These are phyloP conservation scores for Stenogyne calaminthoides DNA, from an alignment of 305 asterid genomes.

Conservation along the genomic window DNA sequence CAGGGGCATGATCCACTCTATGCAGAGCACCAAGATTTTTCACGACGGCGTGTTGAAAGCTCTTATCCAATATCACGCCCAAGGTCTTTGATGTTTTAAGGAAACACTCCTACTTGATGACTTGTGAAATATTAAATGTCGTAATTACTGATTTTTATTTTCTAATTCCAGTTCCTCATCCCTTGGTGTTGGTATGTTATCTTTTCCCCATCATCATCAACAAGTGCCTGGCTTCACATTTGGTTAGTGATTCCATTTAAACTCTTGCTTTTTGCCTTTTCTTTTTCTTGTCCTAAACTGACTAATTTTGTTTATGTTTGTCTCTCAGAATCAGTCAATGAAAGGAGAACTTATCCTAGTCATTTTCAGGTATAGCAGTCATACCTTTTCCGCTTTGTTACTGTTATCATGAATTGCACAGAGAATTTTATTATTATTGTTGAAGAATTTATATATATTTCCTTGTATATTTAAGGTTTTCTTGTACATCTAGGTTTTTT, in stretches of 20 bases:
- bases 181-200: slow-evolving; percentile 29
- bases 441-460: too few relatives aligned
- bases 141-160: slow-evolving; percentile 16
- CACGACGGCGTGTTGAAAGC: slow-evolving; percentile 40
- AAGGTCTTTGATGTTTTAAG: slow-evolving; percentile 42
- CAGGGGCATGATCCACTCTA: slow-evolving; percentile 48
- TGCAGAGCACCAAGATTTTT: slow-evolving; percentile 43
- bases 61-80: slow-evolving; percentile 43
- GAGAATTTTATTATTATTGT: background rate
- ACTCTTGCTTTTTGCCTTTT: slow-evolving; percentile 8
- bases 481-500: too few relatives aligned
- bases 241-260: slow-evolving; percentile 35
- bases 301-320: slow-evolving; percentile 9
- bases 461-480: too few relatives aligned
- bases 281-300: slow-evolving; percentile 12
- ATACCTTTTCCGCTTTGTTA: background rate
- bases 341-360: slow-evolving; percentile 34
- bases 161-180: slow-evolving; percentile 41
- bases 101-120: slow-evolving; percentile 23
- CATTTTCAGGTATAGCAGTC: slow-evolving; percentile 36
- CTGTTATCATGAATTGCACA: slow-evolving; percentile 4
- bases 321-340: slow-evolving; percentile 36
- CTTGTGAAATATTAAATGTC: slow-evolving; percentile 14
- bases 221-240: slow-evolving; percentile 34
- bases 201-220: slow-evolving; percentile 41